Base-by-base conservation (phyloP, 1,284 basidiomycete genomes). In the Afroboletus lepidellus region DNA sequence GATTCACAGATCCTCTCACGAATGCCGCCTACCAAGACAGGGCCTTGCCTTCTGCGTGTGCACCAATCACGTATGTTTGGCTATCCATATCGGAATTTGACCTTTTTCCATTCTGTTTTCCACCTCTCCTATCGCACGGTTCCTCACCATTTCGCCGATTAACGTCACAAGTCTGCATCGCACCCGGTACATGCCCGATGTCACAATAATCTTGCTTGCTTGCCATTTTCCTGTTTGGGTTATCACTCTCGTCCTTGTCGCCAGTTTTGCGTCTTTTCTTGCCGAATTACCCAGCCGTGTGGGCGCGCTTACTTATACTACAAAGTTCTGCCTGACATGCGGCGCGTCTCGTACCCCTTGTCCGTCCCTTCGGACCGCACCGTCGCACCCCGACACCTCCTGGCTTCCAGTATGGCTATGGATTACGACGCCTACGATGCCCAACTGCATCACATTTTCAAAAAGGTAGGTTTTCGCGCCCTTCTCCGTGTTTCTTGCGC, bases 401-500 rank as follows among this genome's bases (percentile, higher is more conserved):
- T 5, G 38, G 32, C 9, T 27, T 49, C 29, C 51, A 54, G 8
- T 0, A 70, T 69, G 60, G 54, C 59, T 7, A 69, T 72, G 67
- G 70, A 69, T 32, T 69, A 69, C 33, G 67, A 69, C 46, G 64
- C 69, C 33, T 69, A 69, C 42, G 70, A 69, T 42, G 67, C 67
- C 32, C 53, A 67, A 25, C 64, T 69, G 43, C 67, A 69, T 39
- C 68, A 71, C 41, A 70, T 66, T 38, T 66, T 66, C 58, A 69
- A 67, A 39, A 42, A 51, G 29, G 60, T 65, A 34, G 44, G 43
- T 37, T 9, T 3, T 48, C 15, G 15, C 18, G 9, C 25, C 16
- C 34, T 18, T n/a, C 29, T 34, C 38, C 44, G 34, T 43, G 23
- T 27, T 41, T 41, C 23, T 46, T 36, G 9, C 30, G 20, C 12